Evolutionary conservation across 768 basidiomycete genomes (phyloP).

Genomic region (Leucocoprinus sp.): DNA sequence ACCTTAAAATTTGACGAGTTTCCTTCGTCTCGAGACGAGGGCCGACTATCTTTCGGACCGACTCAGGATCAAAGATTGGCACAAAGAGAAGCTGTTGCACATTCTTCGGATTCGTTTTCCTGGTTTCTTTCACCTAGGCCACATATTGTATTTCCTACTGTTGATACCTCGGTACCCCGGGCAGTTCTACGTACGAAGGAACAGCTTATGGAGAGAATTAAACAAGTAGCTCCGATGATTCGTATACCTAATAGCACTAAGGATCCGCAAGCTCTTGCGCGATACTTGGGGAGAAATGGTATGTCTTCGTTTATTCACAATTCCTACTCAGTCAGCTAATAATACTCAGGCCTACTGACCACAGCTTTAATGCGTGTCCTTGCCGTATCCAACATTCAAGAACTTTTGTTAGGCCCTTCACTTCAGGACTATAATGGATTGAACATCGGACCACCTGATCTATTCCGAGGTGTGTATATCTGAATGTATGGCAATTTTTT

Average conservation of each 20-base stretch:
- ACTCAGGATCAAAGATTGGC: background rate
- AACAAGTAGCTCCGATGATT: conserved; percentile 34
- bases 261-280: conserved; percentile 30
- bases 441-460: conserved; percentile 34
- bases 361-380: conserved; percentile 35
- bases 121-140: background rate
- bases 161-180: too few species aligned
- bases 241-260: conserved; percentile 24
- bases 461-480: conserved; percentile 2
- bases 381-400: conserved; percentile 36
- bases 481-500: background rate
- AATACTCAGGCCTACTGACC: conserved; percentile 40
- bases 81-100: background rate
- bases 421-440: conserved; percentile 41
- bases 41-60: background rate
- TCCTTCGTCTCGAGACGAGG: conserved; percentile 12
- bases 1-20: conserved; percentile 19
- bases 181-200: conserved; percentile 15
- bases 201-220: conserved; percentile 29
- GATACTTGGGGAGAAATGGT: conserved; percentile 32
- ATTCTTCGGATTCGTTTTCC: background rate
- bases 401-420: conserved; percentile 42
- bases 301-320: conserved; percentile 23
- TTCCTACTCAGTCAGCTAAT: conserved; percentile 24
- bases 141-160: background rate